Percentiles rank a stretch among this genome's conserved stretches.
Conservation (phyloP, 306 rosid genomes). For the Malus sylvestris region DNA sequence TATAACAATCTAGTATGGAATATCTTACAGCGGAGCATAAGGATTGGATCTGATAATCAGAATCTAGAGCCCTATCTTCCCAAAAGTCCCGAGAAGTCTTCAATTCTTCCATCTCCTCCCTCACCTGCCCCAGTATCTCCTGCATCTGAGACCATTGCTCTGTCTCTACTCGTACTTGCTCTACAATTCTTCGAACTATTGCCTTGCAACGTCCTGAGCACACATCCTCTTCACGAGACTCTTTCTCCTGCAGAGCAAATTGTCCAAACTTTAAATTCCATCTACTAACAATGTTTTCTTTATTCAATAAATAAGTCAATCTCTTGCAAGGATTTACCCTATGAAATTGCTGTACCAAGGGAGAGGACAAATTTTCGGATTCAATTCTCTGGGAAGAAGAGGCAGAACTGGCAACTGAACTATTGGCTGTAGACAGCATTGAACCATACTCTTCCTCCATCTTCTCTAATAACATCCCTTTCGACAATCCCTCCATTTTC, state of each 20-base stretch:
- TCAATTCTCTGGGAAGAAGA: conserved; percentile 58
- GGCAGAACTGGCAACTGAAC: conserved; percentile 48
- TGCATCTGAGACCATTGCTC: conserved; percentile 99
- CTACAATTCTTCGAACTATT: conserved; percentile 63
- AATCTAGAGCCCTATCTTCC: conserved; percentile 63
- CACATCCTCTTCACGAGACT: conserved; percentile 32
- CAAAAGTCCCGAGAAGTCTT: conserved; percentile 83
- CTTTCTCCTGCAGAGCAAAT: conserved; percentile 33
- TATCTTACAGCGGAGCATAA: conserved; percentile 46
- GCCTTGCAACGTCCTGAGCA: conserved; percentile 89
- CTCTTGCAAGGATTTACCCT: conserved; percentile 28
- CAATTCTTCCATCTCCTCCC: conserved; percentile 86
- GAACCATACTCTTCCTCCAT: conserved; percentile 94
- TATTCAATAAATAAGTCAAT: not conserved
- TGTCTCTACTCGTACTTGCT: conserved; percentile 80
- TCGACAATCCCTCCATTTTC: conserved; percentile 86
- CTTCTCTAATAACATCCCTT: conserved; percentile 64
- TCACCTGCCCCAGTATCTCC: conserved; percentile 74
- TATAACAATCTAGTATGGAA: not conserved
- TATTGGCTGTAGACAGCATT: conserved; percentile 48
- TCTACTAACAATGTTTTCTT: not conserved
- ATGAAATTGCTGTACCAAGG: conserved; percentile 16
- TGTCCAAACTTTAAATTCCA: not conserved
- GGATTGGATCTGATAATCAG: conserved; percentile 51
- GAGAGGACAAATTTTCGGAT: conserved; percentile 35